Conservation (phyloP, 2,329 filamentous ascomycete species). For the Cercospora sp. region DNA sequence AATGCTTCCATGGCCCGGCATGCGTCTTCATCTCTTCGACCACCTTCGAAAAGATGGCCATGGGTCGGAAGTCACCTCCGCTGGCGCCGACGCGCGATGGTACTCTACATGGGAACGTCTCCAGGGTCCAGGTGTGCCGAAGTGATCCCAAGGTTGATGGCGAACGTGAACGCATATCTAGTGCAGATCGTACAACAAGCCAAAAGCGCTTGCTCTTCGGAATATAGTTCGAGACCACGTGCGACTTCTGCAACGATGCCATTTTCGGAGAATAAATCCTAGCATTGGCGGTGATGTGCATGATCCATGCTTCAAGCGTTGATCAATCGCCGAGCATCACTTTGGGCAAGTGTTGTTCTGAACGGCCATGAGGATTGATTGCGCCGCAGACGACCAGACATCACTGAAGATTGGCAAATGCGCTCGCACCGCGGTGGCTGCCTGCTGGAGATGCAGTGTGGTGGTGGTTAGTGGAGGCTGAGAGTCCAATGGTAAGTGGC, state of each 20-base stretch:
- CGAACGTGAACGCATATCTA: slow-evolving; percentile 30
- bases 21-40: background rate
- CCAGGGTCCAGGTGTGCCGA: slow-evolving; percentile 34
- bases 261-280: background rate
- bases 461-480: background rate
- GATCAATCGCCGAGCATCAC: background rate
- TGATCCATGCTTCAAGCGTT: background rate
- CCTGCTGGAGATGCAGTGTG: background rate
- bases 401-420: background rate
- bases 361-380: background rate
- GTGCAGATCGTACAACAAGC: slow-evolving; percentile 27
- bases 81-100: slow-evolving; percentile 35
- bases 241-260: background rate
- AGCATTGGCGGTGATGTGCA: background rate
- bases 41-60: slow-evolving; percentile 25
- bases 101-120: slow-evolving; percentile 31
- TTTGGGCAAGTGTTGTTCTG: background rate
- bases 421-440: background rate
- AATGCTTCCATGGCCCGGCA: background rate
- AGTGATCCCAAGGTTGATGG: slow-evolving; percentile 35
- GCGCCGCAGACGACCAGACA: background rate
- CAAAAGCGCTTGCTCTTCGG: slow-evolving; percentile 30
- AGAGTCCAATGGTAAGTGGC: background rate
- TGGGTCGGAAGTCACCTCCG: slow-evolving; percentile 38
- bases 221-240: background rate